Percentiles rank a stretch among this genome's conserved stretches.
phyloP scores from a whole-genome alignment of 176 grass and related monocot species.

The Poa pratensis region DNA sequence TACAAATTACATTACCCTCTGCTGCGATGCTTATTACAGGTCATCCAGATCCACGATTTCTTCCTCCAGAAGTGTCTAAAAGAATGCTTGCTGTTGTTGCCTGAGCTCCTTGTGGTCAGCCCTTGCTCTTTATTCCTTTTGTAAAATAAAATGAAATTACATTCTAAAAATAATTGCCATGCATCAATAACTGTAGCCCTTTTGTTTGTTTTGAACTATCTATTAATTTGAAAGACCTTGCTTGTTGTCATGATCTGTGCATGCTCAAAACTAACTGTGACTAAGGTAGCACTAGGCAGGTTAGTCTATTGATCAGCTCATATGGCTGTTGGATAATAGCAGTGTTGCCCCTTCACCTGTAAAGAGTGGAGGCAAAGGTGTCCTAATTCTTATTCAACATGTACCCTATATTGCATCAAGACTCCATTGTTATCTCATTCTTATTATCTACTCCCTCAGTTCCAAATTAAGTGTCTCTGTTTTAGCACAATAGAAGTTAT shows the following conservation, averaged over 20 bases:
- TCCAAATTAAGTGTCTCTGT: no score
- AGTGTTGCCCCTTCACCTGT: neutral
- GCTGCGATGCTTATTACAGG: constrained; percentile 63
- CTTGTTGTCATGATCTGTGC: neutral
- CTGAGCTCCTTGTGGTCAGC: constrained; percentile 81
- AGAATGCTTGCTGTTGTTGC: constrained; percentile 93
- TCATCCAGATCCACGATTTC: constrained; percentile 93
- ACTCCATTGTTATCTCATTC: neutral
- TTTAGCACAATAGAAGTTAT: neutral
- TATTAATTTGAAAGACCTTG: neutral
- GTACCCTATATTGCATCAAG: neutral
- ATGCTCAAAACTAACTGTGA: neutral
- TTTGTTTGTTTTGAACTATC: constrained; percentile 8
- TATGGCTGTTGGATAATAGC: neutral
- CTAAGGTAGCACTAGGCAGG: neutral
- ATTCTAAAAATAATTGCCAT: neutral
- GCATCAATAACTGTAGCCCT: neutral
- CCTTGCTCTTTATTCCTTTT: constrained; percentile 14
- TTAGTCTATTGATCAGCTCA: constrained; percentile 9
- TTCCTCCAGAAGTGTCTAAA: constrained; percentile 99
- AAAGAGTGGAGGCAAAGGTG: neutral
- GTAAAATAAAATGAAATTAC: constrained; percentile 12
- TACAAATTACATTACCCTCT: constrained; percentile 20
- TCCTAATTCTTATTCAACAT: neutral
- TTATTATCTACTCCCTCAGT: neutral